Percentiles rank a stretch among this genome's conserved stretches.
Evolutionary conservation across 169 alveolate species (phyloP).

Genomic region (Neospora caninum): DNA sequence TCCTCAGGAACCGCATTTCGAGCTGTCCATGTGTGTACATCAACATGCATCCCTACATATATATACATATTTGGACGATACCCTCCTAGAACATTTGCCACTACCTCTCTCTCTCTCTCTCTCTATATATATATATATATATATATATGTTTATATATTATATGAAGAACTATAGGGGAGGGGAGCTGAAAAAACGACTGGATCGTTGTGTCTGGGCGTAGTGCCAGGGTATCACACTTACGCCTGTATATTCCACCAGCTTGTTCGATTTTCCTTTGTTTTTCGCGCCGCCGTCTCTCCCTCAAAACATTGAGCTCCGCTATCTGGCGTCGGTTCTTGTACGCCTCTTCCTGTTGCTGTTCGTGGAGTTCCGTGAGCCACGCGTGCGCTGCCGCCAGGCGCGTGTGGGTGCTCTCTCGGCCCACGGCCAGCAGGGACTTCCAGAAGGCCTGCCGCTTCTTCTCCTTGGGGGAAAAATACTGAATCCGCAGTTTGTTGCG

Average conservation of each 20-base stretch:
- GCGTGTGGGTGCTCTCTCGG: background rate
- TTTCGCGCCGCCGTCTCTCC: background rate
- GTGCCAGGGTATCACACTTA: no score
- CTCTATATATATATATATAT: background rate
- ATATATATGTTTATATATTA: background rate
- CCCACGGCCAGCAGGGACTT: background rate
- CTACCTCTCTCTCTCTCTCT: no score
- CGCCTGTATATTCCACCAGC: background rate
- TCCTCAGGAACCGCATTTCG: no score
- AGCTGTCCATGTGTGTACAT: no score
- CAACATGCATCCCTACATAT: no score
- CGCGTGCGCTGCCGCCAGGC: background rate
- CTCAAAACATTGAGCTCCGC: background rate
- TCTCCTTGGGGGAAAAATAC: conserved; percentile 7
- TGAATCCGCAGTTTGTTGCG: background rate
- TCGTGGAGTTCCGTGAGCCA: background rate
- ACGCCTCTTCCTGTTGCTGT: conserved; percentile 27
- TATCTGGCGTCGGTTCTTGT: background rate
- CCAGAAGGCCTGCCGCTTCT: conserved; percentile 29
- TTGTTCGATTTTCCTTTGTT: background rate
- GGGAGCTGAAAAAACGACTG: no score
- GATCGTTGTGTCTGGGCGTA: no score
- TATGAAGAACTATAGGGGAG: no score
- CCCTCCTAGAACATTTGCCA: no score
- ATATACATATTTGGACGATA: no score